Conservation (phyloP, 2,329 filamentous ascomycete species). For the Xylariales sp. region DNA sequence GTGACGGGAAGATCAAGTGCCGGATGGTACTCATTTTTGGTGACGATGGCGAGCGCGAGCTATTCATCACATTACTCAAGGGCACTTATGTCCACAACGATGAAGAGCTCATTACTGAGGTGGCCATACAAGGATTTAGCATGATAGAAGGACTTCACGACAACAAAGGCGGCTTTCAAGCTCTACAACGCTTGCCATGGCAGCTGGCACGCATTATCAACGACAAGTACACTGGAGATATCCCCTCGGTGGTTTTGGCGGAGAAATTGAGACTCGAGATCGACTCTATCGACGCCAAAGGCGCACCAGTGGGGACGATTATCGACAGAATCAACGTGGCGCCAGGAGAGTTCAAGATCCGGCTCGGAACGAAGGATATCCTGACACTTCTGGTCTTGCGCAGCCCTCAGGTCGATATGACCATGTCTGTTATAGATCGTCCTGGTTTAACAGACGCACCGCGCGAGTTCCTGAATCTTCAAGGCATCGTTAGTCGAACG, state of each 20-base stretch:
- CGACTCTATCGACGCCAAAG: conserved; percentile 57
- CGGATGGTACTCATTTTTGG: conserved; percentile 75
- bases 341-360: conserved; percentile 67
- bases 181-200: conserved; percentile 55
- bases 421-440: conserved; percentile 68
- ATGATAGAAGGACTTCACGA: conserved; percentile 52
- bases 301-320: conserved; percentile 50
- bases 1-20: conserved; percentile 60
- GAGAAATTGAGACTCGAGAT: conserved; percentile 72
- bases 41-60: conserved; percentile 65
- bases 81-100: conserved; percentile 64
- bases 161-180: conserved; percentile 42
- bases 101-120: conserved; percentile 68
- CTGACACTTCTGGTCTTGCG: conserved; percentile 65
- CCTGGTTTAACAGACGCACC: conserved; percentile 58
- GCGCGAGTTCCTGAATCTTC: conserved; percentile 58
- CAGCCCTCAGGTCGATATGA: conserved; percentile 72
- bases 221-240: conserved; percentile 58
- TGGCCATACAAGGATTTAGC: conserved; percentile 60
- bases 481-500: conserved; percentile 46
- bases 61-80: conserved; percentile 68
- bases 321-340: conserved; percentile 81
- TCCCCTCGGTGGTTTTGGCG: conserved; percentile 66
- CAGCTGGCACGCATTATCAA: conserved; percentile 70
- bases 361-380: conserved; percentile 58